phyloP scores from a whole-genome alignment of 495 filamentous ascomycete genomes.

The Massariosphaeria phaeospora region DNA sequence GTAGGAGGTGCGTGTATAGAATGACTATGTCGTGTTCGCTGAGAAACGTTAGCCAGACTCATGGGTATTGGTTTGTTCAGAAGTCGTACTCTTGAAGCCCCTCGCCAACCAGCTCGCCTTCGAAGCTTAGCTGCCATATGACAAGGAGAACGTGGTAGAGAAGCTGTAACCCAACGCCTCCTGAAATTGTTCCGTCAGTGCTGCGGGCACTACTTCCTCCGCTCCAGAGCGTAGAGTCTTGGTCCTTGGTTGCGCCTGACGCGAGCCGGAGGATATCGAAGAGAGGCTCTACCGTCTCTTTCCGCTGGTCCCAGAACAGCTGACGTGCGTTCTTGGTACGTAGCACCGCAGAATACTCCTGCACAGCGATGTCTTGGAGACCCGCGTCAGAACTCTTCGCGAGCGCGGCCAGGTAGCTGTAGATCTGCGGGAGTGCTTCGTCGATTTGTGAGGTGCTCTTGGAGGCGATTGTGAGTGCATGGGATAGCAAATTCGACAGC shows the following conservation, averaged over 20 bases:
- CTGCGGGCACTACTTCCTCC: constrained; percentile 50
- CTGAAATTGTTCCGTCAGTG: constrained; percentile 63
- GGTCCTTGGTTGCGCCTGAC: constrained; percentile 61
- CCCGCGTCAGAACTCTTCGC: constrained; percentile 79
- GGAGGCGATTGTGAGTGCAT: constrained; percentile 53
- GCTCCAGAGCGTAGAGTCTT: constrained; percentile 64
- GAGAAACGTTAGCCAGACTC: constrained; percentile 24
- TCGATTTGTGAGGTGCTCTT: constrained; percentile 56
- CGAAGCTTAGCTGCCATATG: constrained; percentile 94
- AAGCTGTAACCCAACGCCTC: constrained; percentile 85
- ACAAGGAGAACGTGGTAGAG: constrained; percentile 91
- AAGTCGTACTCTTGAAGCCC: constrained; percentile 70
- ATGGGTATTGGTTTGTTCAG: not conserved
- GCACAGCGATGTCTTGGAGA: constrained; percentile 91
- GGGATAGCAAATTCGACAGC: constrained; percentile 73
- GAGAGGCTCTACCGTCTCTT: constrained; percentile 76
- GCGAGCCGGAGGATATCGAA: constrained; percentile 78
- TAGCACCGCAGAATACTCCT: constrained; percentile 83
- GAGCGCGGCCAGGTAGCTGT: constrained; percentile 76
- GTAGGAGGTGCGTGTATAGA: constrained; percentile 82
- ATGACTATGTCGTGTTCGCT: constrained; percentile 90
- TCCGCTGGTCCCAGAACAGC: constrained; percentile 81
- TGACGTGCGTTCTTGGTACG: constrained; percentile 67
- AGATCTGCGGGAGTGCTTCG: constrained; percentile 79
- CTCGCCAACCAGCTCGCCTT: constrained; percentile 74